These are phyloP conservation scores for Agroathelia rolfsii DNA, from an alignment of 1,284 basidiomycete genomes.

Conservation along the genomic window DNA sequence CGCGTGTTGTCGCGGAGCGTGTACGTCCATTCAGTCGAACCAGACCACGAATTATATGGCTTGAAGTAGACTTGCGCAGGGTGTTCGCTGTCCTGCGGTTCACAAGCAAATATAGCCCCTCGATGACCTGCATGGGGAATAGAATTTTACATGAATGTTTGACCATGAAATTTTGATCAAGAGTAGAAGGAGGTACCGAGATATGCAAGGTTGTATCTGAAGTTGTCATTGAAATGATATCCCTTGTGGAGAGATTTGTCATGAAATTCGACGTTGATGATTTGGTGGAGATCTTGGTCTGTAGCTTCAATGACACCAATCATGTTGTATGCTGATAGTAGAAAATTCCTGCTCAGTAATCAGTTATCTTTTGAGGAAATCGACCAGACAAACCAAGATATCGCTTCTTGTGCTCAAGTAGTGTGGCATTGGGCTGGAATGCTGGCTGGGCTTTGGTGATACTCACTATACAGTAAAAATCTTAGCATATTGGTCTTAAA, in stretches of 20 bases:
- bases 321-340: slow-evolving; percentile 87
- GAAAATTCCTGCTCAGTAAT: too few species aligned
- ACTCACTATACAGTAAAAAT: slow-evolving; percentile 46
- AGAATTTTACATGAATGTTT: slow-evolving; percentile 8
- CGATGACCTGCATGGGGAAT: slow-evolving; percentile 52
- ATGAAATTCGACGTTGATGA: slow-evolving; percentile 92
- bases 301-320: slow-evolving; percentile 90
- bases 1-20: slow-evolving; percentile 56
- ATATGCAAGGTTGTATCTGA: slow-evolving; percentile 76
- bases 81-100: slow-evolving; percentile 54
- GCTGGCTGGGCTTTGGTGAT: slow-evolving; percentile 84
- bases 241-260: slow-evolving; percentile 75
- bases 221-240: slow-evolving; percentile 85
- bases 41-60: slow-evolving; percentile 75
- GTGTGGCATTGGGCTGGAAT: slow-evolving; percentile 91
- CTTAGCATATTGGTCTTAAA: slow-evolving; percentile 7
- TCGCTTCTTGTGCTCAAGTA: slow-evolving; percentile 76
- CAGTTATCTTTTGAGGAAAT: too few species aligned
- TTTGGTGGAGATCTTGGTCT: slow-evolving; percentile 87
- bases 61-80: slow-evolving; percentile 72
- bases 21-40: slow-evolving; percentile 77
- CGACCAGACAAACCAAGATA: slow-evolving; percentile 76
- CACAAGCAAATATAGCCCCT: slow-evolving; percentile 75
- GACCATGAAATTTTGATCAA: too few species aligned
- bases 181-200: slow-evolving; percentile 46